Percentiles rank a stretch among this genome's conserved stretches.
These are phyloP conservation scores for Colletotrichum sp. DNA, from an alignment of 2,329 filamentous ascomycete genomes.

Conservation along the genomic window DNA sequence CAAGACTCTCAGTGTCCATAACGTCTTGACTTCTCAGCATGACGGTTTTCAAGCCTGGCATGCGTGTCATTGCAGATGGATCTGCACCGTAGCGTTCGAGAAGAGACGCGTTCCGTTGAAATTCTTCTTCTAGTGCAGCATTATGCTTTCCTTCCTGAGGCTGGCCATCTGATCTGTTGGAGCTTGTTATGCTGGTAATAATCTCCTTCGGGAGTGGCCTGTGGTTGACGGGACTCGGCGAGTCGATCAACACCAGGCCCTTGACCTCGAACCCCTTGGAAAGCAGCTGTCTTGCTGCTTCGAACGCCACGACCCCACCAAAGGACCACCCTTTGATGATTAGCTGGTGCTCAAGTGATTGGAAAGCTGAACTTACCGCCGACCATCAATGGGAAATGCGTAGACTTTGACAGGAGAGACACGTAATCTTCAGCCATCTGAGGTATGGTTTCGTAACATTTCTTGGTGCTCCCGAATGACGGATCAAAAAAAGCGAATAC, in stretches of 20 bases:
- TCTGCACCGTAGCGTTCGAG: not conserved
- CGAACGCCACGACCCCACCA: not conserved
- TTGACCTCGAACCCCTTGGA: not conserved
- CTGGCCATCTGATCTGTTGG: not conserved
- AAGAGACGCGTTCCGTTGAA: not conserved
- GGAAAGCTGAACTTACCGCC: not conserved
- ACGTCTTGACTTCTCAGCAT: not conserved
- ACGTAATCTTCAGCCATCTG: not conserved
- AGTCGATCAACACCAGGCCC: not conserved
- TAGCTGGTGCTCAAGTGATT: not conserved
- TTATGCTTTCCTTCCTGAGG: not conserved
- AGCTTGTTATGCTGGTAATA: not conserved
- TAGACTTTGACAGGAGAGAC: not conserved
- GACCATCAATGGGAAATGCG: not conserved
- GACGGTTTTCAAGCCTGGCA: not conserved
- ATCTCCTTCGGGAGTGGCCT: not conserved
- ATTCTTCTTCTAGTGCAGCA: not conserved
- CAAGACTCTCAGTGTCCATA: not conserved
- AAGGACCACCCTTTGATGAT: not conserved
- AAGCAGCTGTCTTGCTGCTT: not conserved
- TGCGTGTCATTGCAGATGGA: not conserved
- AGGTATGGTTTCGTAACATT: not conserved
- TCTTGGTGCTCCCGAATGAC: not conserved
- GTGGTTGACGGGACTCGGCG: not conserved
- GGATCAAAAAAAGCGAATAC: not conserved